Conservation (phyloP, 352 stramenopile species). For the Phytophthora constricta region DNA sequence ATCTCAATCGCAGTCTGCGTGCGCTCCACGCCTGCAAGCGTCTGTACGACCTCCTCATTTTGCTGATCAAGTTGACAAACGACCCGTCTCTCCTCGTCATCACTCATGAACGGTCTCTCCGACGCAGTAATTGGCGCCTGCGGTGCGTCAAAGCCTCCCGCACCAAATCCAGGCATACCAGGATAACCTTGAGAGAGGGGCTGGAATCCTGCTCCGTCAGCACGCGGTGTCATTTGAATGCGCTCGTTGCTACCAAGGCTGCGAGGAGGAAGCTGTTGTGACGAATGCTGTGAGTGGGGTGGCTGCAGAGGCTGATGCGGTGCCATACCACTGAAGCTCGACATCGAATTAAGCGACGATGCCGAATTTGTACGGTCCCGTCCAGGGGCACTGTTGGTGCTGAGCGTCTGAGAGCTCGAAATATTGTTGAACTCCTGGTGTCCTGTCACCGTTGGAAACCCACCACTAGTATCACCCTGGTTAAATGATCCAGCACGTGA, state of each 20-base stretch:
- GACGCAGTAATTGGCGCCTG: background rate
- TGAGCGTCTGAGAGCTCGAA: conserved; percentile 16
- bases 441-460: conserved; percentile 16
- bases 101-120: conserved; percentile 64
- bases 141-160: conserved; percentile 20
- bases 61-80: conserved; percentile 64
- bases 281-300: conserved; percentile 12
- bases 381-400: conserved; percentile 7
- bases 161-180: conserved; percentile 30
- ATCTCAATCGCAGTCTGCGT: conserved; percentile 72
- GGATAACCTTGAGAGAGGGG: conserved; percentile 14
- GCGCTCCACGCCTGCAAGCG: conserved; percentile 55
- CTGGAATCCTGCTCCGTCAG: conserved; percentile 21
- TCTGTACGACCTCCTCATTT: conserved; percentile 54
- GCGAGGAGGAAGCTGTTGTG: conserved; percentile 26
- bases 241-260: conserved; percentile 35
- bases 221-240: conserved; percentile 29
- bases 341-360: conserved; percentile 52
- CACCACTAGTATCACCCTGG: conserved; percentile 13
- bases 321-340: conserved; percentile 39
- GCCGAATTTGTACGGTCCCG: conserved; percentile 50
- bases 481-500: conserved; percentile 33
- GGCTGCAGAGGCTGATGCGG: conserved; percentile 11
- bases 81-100: conserved; percentile 58
- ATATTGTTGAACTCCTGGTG: conserved; percentile 29